Evolutionary conservation across 768 basidiomycete genomes (phyloP).

Genomic region (Coprinopsis sp.): DNA sequence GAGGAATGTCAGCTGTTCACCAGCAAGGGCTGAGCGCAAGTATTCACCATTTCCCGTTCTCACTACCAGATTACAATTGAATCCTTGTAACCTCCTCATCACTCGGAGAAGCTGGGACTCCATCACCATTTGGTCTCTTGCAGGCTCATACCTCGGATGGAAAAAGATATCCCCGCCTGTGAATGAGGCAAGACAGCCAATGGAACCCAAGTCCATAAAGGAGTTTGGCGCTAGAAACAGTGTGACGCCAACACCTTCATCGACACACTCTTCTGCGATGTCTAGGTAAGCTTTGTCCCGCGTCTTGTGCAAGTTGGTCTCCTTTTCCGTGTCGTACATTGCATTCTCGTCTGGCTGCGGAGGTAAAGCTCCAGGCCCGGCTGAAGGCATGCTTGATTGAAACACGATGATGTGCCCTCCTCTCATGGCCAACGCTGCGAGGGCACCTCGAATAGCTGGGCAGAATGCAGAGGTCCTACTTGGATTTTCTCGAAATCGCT

Average conservation of each 20-base stretch:
- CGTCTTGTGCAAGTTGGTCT: slow-evolving; percentile 72
- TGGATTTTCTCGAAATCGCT: slow-evolving; percentile 48
- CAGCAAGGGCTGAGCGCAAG: slow-evolving; percentile 6
- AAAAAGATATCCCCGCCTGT: slow-evolving; percentile 92
- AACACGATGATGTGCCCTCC: slow-evolving; percentile 81
- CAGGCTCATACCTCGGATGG: slow-evolving; percentile 81
- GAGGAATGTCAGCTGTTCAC: neutral
- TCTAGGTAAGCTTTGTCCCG: slow-evolving; percentile 78
- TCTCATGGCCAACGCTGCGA: slow-evolving; percentile 65
- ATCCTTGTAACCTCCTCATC: slow-evolving; percentile 65
- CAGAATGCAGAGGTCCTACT: slow-evolving; percentile 66
- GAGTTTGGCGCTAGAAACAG: slow-evolving; percentile 79
- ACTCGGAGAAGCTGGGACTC: slow-evolving; percentile 74
- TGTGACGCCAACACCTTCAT: slow-evolving; percentile 86
- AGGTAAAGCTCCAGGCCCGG: slow-evolving; percentile 67
- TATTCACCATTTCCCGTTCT: slow-evolving; percentile 77
- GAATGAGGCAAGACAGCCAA: slow-evolving; percentile 67
- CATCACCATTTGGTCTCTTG: slow-evolving; percentile 59
- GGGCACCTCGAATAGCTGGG: slow-evolving; percentile 64
- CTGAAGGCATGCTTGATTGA: slow-evolving; percentile 60
- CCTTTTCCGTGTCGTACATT: slow-evolving; percentile 81
- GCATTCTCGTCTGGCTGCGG: slow-evolving; percentile 55
- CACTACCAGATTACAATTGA: slow-evolving; percentile 75
- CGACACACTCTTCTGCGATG: slow-evolving; percentile 83
- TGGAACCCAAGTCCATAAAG: slow-evolving; percentile 82